phyloP scores from a whole-genome alignment of 2,329 filamentous ascomycete species.

The Nannizzia gypsea region DNA sequence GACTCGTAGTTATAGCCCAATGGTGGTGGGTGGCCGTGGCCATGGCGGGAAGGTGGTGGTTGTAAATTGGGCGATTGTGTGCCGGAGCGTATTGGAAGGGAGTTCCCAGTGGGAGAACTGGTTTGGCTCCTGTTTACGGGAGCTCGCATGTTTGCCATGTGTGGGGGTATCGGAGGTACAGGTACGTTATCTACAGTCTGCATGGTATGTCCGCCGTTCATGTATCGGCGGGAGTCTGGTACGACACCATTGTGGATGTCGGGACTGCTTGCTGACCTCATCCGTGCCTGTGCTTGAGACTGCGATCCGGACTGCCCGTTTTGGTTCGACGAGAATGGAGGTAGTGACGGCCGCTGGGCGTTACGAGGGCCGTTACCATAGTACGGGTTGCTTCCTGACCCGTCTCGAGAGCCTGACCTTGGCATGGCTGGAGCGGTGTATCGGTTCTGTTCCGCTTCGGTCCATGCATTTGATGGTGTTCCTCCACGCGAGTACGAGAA shows the following conservation, averaged over 20 bases:
- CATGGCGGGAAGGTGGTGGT: slow-evolving; percentile 38
- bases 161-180: slow-evolving; percentile 64
- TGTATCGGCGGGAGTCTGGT: slow-evolving; percentile 35
- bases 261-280: slow-evolving; percentile 86
- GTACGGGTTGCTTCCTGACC: slow-evolving; percentile 53
- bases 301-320: slow-evolving; percentile 40
- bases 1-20: slow-evolving; percentile 31
- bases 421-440: slow-evolving; percentile 84
- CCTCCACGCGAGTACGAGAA: slow-evolving; percentile 69
- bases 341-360: slow-evolving; percentile 63
- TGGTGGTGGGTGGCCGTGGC: slow-evolving; percentile 15
- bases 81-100: slow-evolving; percentile 54
- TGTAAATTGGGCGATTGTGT: slow-evolving; percentile 61
- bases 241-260: slow-evolving; percentile 66
- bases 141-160: slow-evolving; percentile 48
- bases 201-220: slow-evolving; percentile 45
- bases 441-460: slow-evolving; percentile 53
- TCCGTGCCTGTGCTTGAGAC: slow-evolving; percentile 52
- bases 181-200: slow-evolving; percentile 48
- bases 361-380: slow-evolving; percentile 46
- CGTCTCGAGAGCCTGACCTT: slow-evolving; percentile 67
- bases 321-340: slow-evolving; percentile 49
- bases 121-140: slow-evolving; percentile 67
- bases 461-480: slow-evolving; percentile 52
- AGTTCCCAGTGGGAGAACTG: slow-evolving; percentile 60